Evolutionary conservation across 495 filamentous ascomycete species (phyloP), one percentile per base, ranked within the genome.

Genomic region (Aspergillus leporis): DNA sequence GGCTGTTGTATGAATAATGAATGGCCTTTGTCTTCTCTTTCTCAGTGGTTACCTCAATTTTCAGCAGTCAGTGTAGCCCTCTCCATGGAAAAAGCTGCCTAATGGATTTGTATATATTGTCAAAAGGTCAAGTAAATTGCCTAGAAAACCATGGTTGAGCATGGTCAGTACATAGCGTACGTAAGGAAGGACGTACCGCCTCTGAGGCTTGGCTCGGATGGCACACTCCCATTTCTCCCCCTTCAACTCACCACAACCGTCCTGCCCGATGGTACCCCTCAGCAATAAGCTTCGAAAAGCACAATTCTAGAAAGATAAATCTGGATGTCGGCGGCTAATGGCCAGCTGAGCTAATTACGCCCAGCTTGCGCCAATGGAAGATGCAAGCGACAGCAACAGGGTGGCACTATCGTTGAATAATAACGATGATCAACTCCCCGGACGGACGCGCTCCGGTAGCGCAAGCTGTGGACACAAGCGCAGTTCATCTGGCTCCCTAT

Each of bases 401-500:
- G 65, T 64, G 61, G 66, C 62, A 57, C 59, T 65, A 63, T 58
- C 69, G 41, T 61, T 66, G 46, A 60, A 63, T 51, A 53, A 63
- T 51, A 53, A 63, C 59, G 60, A 71, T 65, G 61, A 59, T 30
- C 56, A 55, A 54, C 59, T 59, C 54, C 56, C 72, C 46, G 71
- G 67, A 60, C 72, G 75, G 51, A 43, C 69, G 51, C 76, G 75
- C 57, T 73, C 75, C 14, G 69, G 59, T 55, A 77, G 72, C 65
- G 68, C 71, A 65, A 74, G 63, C 67, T 74, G 72, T 62, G 71
- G 76, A 53, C 87, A 89, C 73, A 88, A 81, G 67, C 81, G 86
- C 66, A 88, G 76, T 64, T 66, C 86, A 30, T 90, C 89, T 4
- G 86, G 85, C 53, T 86, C 81, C 83, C 63, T 78, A 85, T 63